Evolutionary conservation across 2,329 filamentous ascomycete genomes (phyloP).

Genomic region (Cladobotryum mycophilum): DNA sequence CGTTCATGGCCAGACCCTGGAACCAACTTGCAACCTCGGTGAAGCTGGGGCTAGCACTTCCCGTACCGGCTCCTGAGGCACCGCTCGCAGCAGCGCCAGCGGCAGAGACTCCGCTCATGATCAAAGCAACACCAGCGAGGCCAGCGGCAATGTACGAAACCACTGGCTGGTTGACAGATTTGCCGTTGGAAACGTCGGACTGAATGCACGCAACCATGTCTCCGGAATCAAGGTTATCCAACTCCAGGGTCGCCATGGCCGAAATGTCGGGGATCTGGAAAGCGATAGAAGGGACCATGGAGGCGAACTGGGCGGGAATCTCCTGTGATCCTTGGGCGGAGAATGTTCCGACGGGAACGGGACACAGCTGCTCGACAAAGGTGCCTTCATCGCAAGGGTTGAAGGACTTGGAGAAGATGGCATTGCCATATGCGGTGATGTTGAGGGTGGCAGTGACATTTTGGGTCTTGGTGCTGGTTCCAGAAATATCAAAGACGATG

Average conservation of each 20-base stretch:
- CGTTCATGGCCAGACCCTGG: slow-evolving; percentile 89
- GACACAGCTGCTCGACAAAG: slow-evolving; percentile 70
- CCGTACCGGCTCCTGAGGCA: slow-evolving; percentile 45
- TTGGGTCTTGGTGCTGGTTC: slow-evolving; percentile 64
- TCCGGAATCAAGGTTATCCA: slow-evolving; percentile 55
- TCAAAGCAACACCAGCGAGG: slow-evolving; percentile 75
- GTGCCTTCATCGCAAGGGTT: slow-evolving; percentile 70
- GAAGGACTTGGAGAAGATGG: slow-evolving; percentile 73
- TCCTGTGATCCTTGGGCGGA: slow-evolving; percentile 63
- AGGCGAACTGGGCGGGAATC: slow-evolving; percentile 65
- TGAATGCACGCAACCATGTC: slow-evolving; percentile 73
- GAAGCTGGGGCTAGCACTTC: slow-evolving; percentile 75
- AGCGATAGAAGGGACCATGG: slow-evolving; percentile 77
- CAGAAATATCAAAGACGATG: slow-evolving; percentile 76
- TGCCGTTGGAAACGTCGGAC: slow-evolving; percentile 79
- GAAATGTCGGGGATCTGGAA: slow-evolving; percentile 89
- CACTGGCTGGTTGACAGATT: slow-evolving; percentile 66
- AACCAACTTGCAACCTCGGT: slow-evolving; percentile 82
- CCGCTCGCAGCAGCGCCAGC: slow-evolving; percentile 51
- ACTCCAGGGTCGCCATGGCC: slow-evolving; percentile 71
- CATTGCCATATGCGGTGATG: slow-evolving; percentile 76
- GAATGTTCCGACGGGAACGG: slow-evolving; percentile 72
- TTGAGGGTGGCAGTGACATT: slow-evolving; percentile 73
- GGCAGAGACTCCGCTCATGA: slow-evolving; percentile 66
- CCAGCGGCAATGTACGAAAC: slow-evolving; percentile 81